Evolutionary conservation across 75 land plant genomes (phyloP).

Genomic region (Ceratopteris richardii): DNA sequence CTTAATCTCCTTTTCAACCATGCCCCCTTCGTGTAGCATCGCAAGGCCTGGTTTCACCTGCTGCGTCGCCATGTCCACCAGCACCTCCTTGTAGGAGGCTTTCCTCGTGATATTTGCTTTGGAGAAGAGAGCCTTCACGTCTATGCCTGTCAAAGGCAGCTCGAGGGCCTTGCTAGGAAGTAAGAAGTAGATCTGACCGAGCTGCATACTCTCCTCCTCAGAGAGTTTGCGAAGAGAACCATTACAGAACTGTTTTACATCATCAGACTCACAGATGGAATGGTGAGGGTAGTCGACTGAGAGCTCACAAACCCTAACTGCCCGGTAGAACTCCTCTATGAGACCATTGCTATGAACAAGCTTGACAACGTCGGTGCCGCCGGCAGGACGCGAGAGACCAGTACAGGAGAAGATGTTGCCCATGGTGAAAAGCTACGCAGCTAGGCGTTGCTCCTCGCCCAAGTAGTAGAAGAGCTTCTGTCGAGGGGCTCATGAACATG

Average conservation of each 20-base stretch:
- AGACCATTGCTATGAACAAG: conserved; percentile 7
- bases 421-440: too few relatives aligned
- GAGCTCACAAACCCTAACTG: conserved; percentile 11
- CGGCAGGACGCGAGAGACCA: background rate
- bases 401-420: conserved; percentile 4
- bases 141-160: background rate
- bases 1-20: background rate
- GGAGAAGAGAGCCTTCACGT: background rate
- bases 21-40: background rate
- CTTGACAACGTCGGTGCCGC: conserved; percentile 3
- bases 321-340: conserved; percentile 9
- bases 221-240: background rate
- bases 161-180: background rate
- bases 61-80: background rate
- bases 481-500: too few relatives aligned
- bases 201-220: conserved; percentile 3
- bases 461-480: too few relatives aligned
- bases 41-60: background rate
- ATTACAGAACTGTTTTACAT: background rate
- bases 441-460: too few relatives aligned
- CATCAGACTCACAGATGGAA: conserved; percentile 8
- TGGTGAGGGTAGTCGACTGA: conserved; percentile 8
- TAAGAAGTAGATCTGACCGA: conserved; percentile 8
- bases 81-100: background rate
- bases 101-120: background rate